A percentile compares a stretch with the other conserved stretches of the same genome.
Conservation (phyloP, 2,329 filamentous ascomycete species). For the Colletotrichum caudatum region DNA sequence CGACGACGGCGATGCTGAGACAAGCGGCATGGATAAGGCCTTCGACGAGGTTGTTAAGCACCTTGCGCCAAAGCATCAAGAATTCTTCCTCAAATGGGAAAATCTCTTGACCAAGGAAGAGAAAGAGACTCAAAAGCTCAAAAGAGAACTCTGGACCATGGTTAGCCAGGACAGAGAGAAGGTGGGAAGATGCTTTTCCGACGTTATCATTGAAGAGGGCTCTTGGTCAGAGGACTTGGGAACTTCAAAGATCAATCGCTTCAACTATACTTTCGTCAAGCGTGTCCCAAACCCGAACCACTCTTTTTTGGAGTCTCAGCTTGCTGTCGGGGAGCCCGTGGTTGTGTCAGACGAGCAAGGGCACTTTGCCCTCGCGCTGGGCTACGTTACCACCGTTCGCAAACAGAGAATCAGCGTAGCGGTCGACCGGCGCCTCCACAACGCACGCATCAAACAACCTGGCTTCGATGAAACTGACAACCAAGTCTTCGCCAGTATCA, state of each 20-base stretch:
- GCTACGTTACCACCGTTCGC: conserved; percentile 84
- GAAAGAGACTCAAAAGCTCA: conserved; percentile 86
- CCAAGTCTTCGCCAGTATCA: conserved; percentile 90
- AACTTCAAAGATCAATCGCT: conserved; percentile 89
- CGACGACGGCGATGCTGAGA: conserved; percentile 84
- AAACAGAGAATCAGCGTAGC: conserved; percentile 85
- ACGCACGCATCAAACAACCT: conserved; percentile 79
- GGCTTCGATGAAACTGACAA: conserved; percentile 83
- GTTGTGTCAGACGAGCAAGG: conserved; percentile 97
- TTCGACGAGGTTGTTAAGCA: conserved; percentile 86
- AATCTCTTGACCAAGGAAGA: conserved; percentile 93
- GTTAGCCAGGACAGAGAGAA: conserved; percentile 88
- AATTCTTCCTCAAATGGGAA: conserved; percentile 97
- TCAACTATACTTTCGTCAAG: conserved; percentile 86
- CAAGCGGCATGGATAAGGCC: conserved; percentile 82
- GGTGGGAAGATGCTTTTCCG: conserved; percentile 88
- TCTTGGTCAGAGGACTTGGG: conserved; percentile 77
- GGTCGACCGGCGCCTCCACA: conserved; percentile 90
- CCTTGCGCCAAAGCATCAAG: conserved; percentile 78
- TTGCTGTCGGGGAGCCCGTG: conserved; percentile 88
- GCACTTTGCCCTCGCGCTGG: conserved; percentile 94
- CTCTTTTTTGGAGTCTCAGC: conserved; percentile 92
- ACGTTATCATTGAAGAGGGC: conserved; percentile 84
- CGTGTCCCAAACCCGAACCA: conserved; percentile 70
- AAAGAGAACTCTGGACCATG: conserved; percentile 97